Conservation (phyloP, 106 monocot species). For the Posidonia australis region DNA sequence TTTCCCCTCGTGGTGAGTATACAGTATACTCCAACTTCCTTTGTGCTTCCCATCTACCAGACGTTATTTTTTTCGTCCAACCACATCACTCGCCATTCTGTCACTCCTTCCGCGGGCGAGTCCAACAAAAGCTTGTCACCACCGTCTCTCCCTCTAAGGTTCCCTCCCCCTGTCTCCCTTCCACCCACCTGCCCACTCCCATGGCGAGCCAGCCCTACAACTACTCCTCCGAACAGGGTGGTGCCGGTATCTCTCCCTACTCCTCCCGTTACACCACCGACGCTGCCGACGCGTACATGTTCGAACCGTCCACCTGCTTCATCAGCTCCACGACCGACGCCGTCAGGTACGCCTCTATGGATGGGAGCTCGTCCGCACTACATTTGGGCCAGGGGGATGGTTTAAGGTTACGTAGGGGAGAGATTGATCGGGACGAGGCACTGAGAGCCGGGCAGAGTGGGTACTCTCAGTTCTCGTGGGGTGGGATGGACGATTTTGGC, state of each 20-base stretch:
- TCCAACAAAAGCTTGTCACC: neutral
- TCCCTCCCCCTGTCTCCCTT: neutral
- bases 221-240: constrained; percentile 10
- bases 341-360: neutral
- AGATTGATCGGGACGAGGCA: neutral
- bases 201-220: constrained; percentile 30
- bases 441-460: no score
- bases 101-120: no score
- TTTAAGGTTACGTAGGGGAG: neutral
- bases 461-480: neutral
- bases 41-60: no score
- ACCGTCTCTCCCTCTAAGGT: constrained; percentile 10
- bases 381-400: neutral
- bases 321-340: neutral
- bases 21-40: no score
- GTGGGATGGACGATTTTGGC: neutral
- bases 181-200: neutral
- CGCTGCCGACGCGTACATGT: neutral
- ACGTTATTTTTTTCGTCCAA: no score
- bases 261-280: constrained; percentile 6
- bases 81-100: no score
- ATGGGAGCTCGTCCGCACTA: neutral
- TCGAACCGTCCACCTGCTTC: constrained; percentile 2
- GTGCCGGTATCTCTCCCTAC: constrained; percentile 1
- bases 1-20: no score